Conservation (phyloP, 2,329 filamentous ascomycete genomes). For the Colletotrichum sp. region DNA sequence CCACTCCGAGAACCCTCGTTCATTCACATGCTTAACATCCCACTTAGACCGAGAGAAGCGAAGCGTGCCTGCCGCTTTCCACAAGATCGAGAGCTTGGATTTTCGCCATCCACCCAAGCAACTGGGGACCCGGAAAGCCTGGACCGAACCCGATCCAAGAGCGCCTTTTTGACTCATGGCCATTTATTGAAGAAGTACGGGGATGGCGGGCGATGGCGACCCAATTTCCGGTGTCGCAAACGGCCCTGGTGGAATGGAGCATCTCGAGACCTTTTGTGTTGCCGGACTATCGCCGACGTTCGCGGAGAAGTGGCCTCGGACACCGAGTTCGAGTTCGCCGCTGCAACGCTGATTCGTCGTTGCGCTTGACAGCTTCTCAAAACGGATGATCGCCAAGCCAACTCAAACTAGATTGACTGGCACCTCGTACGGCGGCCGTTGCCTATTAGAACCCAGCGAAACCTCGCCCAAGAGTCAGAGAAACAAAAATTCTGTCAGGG, state of each 20-base stretch:
- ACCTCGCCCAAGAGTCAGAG: background rate
- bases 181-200: background rate
- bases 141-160: background rate
- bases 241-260: background rate
- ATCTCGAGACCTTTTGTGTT: background rate
- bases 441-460: background rate
- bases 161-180: background rate
- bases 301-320: background rate
- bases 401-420: background rate
- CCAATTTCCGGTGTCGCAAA: constrained; percentile 6
- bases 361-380: background rate
- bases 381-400: constrained; percentile 3
- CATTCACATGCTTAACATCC: background rate
- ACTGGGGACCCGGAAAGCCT: background rate
- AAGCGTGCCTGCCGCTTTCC: background rate
- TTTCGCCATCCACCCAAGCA: background rate
- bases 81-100: background rate
- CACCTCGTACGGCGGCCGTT: background rate
- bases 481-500: background rate
- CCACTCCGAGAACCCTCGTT: background rate
- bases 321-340: background rate
- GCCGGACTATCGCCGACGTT: constrained; percentile 5
- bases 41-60: background rate
- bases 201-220: background rate
- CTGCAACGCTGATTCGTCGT: background rate